Percentiles rank a stretch among this genome's conserved stretches.
These are phyloP conservation scores for Rhynchospora breviuscula DNA, from an alignment of 176 grass and related monocot genomes.

Conservation along the genomic window DNA sequence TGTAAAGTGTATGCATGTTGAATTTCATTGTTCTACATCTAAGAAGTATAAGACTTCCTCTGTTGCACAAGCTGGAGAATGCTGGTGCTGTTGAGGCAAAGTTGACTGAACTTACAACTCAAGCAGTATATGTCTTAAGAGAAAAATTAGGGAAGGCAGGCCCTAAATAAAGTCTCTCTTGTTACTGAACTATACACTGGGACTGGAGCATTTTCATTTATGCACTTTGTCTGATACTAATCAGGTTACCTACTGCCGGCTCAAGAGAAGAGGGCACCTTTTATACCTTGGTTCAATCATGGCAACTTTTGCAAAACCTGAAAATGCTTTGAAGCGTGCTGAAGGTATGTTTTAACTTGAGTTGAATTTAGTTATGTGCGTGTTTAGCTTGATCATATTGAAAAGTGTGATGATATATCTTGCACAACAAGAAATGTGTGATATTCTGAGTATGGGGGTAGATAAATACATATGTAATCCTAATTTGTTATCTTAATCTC, in stretches of 20 bases:
- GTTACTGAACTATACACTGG: not conserved
- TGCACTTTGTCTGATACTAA: not conserved
- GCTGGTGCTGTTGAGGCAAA: not conserved
- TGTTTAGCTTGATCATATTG: not conserved
- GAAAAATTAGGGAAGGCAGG: not conserved
- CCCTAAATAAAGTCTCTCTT: not conserved
- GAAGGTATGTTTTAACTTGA: constrained; percentile 50
- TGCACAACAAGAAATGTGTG: not conserved
- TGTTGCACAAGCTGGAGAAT: too few species aligned
- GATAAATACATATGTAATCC: not conserved
- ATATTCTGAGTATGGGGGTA: not conserved
- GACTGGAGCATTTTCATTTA: not conserved
- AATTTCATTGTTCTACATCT: not conserved
- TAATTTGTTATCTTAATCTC: not conserved
- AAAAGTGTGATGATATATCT: not conserved
- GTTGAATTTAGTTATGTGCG: not conserved
- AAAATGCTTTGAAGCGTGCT: constrained; percentile 91
- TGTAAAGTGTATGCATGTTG: not conserved
- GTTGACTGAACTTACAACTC: not conserved
- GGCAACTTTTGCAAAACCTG: constrained; percentile 86
- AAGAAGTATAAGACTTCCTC: not conserved
- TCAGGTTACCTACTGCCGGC: constrained; percentile 26
- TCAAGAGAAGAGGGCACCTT: constrained; percentile 22
- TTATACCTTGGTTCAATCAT: constrained; percentile 39
- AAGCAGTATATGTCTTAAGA: not conserved